Evolutionary conservation across 306 rosid species (phyloP).

Genomic region (Dicorynia guianensis): DNA sequence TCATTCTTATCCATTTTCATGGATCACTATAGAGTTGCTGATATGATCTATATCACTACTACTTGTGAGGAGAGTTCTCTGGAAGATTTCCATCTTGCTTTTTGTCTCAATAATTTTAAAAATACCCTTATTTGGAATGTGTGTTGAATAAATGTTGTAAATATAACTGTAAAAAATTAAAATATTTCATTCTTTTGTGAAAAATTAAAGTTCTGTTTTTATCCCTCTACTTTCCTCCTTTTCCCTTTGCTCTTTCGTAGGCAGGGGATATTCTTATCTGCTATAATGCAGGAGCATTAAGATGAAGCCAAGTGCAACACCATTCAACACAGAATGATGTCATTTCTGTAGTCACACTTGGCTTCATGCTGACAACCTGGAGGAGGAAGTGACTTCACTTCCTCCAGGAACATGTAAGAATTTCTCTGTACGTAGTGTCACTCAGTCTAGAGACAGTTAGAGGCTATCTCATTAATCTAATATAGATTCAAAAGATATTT

Average conservation of each 20-base stretch:
- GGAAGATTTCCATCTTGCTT: slow-evolving; percentile 7
- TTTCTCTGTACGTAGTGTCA: slow-evolving; percentile 7
- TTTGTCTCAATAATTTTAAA: background rate
- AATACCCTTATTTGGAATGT: slow-evolving; percentile 4
- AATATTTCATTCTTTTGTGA: background rate
- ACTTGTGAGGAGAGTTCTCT: slow-evolving; percentile 2
- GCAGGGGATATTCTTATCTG: no score
- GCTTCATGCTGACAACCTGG: no score
- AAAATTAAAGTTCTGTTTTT: background rate
- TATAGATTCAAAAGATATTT: slow-evolving; percentile 19
- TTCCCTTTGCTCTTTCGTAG: background rate
- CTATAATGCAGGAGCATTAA: no score
- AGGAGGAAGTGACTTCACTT: no score
- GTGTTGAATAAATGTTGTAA: slow-evolving; percentile 18
- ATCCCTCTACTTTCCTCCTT: background rate
- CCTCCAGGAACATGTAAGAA: background rate
- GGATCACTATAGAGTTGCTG: slow-evolving; percentile 10
- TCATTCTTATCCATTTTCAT: slow-evolving; percentile 33
- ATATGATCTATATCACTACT: slow-evolving; percentile 1
- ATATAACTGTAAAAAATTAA: background rate
- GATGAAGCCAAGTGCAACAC: no score
- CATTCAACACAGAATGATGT: no score
- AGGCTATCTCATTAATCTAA: slow-evolving; percentile 15
- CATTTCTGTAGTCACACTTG: no score
- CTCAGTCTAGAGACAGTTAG: slow-evolving; percentile 19